These are phyloP conservation scores for Porodaedalea pini DNA, from an alignment of 1,284 basidiomycete species.

Conservation along the genomic window DNA sequence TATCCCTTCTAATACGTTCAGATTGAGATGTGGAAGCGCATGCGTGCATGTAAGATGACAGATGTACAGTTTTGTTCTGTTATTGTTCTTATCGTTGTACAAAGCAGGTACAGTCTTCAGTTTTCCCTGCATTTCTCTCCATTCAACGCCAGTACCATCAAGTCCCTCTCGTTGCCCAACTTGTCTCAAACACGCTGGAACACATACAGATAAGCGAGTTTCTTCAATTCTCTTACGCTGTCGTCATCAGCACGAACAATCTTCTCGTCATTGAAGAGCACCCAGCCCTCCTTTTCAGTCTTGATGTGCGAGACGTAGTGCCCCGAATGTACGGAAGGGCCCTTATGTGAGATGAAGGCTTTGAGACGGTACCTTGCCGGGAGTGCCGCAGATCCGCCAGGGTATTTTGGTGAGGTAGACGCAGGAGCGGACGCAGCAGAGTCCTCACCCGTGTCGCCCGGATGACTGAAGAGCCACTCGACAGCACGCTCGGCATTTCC, in stretches of 20 bases:
- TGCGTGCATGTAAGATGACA: not conserved
- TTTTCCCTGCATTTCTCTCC: too few species aligned
- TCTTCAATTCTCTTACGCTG: constrained; percentile 70
- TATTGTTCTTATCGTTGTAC: not conserved
- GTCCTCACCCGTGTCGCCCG: constrained; percentile 81
- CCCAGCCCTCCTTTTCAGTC: constrained; percentile 60
- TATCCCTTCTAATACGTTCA: not conserved
- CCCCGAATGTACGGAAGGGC: constrained; percentile 90
- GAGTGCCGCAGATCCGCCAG: constrained; percentile 52
- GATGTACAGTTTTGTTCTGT: not conserved
- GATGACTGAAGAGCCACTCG: constrained; percentile 97
- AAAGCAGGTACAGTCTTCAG: too few species aligned
- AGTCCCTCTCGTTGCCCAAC: not conserved
- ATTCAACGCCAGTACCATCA: too few species aligned
- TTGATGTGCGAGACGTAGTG: constrained; percentile 89
- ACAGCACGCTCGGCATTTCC: constrained; percentile 83
- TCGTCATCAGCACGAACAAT: constrained; percentile 82
- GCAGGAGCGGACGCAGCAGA: constrained; percentile 30
- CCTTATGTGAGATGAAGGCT: constrained; percentile 96
- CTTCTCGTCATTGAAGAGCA: constrained; percentile 95
- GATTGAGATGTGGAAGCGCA: not conserved
- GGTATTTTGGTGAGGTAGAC: constrained; percentile 23
- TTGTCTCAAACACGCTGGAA: constrained; percentile 59
- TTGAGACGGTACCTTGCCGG: constrained; percentile 82
- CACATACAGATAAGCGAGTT: constrained; percentile 85